Conservation (phyloP, 768 basidiomycete genomes). For the Hypholoma sublateritium region DNA sequence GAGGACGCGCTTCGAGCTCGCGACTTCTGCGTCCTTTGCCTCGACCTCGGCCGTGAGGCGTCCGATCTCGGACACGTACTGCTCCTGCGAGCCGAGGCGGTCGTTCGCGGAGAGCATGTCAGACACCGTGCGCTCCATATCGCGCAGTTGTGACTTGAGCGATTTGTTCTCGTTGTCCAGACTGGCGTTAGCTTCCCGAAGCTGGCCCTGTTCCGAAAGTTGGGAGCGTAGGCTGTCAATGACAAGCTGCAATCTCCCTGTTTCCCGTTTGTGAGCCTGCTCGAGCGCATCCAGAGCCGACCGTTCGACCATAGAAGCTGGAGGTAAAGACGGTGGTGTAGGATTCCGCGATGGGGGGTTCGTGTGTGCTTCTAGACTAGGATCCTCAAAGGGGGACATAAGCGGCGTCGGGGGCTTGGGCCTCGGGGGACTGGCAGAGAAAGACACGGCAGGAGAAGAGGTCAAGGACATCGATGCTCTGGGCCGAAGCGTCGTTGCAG, state of each 20-base stretch:
- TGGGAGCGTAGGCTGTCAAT: slow-evolving; percentile 28
- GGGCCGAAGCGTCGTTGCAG: background rate
- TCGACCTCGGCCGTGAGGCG: slow-evolving; percentile 22
- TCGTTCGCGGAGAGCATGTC: slow-evolving; percentile 25
- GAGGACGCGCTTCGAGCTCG: slow-evolving; percentile 29
- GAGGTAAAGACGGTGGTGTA: slow-evolving; percentile 7
- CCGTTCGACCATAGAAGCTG: slow-evolving; percentile 9
- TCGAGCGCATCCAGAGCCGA: slow-evolving; percentile 21
- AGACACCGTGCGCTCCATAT: slow-evolving; percentile 30
- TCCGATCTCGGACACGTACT: slow-evolving; percentile 28
- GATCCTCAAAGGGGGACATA: slow-evolving; percentile 24
- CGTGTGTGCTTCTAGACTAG: background rate
- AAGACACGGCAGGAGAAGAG: slow-evolving; percentile 8
- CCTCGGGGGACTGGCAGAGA: slow-evolving; percentile 3
- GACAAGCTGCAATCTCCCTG: slow-evolving; percentile 23
- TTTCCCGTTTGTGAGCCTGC: slow-evolving; percentile 26
- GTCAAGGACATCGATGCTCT: slow-evolving; percentile 2
- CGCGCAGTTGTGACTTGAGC: slow-evolving; percentile 24
- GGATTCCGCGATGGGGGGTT: slow-evolving; percentile 7
- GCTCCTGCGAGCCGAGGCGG: slow-evolving; percentile 23
- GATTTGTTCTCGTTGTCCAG: slow-evolving; percentile 25
- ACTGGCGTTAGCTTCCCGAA: slow-evolving; percentile 22
- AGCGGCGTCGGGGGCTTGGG: background rate
- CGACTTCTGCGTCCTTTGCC: slow-evolving; percentile 25
- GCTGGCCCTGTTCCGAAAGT: slow-evolving; percentile 23